Evolutionary conservation across 495 filamentous ascomycete genomes (phyloP).

Genomic region (Aspergillus asperescens): DNA sequence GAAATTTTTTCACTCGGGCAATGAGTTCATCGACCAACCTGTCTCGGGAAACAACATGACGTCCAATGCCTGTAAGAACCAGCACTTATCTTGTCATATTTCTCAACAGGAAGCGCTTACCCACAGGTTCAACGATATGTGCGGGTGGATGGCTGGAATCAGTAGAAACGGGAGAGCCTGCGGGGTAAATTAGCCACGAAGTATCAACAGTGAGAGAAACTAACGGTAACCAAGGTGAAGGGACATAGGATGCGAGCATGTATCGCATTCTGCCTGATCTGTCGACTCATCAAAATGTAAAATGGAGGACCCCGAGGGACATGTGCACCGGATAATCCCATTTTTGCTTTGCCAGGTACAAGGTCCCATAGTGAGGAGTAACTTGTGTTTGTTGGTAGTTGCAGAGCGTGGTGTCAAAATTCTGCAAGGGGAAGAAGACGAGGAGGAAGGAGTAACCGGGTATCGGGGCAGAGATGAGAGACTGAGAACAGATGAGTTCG

Average conservation of each 20-base stretch:
- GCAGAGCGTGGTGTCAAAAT: not conserved
- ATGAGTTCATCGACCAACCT: slow-evolving; percentile 1
- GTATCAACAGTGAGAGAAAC: slow-evolving; percentile 7
- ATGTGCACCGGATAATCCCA: slow-evolving; percentile 4
- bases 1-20: slow-evolving; percentile 7
- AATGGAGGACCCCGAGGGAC: slow-evolving; percentile 1
- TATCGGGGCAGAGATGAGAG: not conserved
- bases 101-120: slow-evolving; percentile 6
- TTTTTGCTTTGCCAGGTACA: slow-evolving; percentile 8
- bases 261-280: not conserved
- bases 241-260: slow-evolving; percentile 11
- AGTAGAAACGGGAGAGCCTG: not conserved
- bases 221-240: slow-evolving; percentile 8
- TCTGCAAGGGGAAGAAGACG: not conserved
- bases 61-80: slow-evolving; percentile 3
- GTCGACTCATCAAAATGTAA: slow-evolving; percentile 8
- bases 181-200: not conserved
- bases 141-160: not conserved
- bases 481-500: not conserved
- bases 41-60: not conserved
- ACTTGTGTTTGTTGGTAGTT: slow-evolving; percentile 2
- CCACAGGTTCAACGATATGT: not conserved
- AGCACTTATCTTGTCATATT: slow-evolving; percentile 3
- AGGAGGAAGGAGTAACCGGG: slow-evolving; percentile 3
- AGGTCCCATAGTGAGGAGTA: slow-evolving; percentile 10